These are phyloP conservation scores for Scutellaria barbata DNA, from an alignment of 257 asterid species.

Conservation along the genomic window DNA sequence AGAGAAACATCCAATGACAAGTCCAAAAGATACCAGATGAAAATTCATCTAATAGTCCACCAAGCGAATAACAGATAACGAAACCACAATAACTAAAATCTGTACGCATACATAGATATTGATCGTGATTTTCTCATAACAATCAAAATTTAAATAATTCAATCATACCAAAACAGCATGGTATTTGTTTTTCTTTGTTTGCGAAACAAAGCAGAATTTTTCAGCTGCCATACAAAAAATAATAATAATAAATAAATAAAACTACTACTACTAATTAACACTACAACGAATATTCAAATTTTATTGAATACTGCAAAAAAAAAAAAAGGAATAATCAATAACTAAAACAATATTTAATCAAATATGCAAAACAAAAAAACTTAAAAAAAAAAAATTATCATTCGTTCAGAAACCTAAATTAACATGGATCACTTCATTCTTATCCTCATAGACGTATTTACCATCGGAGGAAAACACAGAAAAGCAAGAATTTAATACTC, in stretches of 20 bases:
- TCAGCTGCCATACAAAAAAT: background rate
- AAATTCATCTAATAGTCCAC: background rate
- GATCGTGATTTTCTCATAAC: background rate
- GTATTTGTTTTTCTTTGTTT: background rate
- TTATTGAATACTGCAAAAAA: background rate
- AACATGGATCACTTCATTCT: background rate
- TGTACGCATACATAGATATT: too few relatives aligned
- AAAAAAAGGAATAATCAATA: background rate
- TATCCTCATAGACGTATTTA: background rate
- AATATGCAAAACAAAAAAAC: background rate
- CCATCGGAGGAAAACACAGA: background rate
- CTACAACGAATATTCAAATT: background rate
- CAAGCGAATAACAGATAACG: background rate
- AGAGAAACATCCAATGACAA: background rate
- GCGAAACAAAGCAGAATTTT: background rate
- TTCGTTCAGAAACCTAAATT: conserved; percentile 17
- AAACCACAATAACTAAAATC: conserved; percentile 1
- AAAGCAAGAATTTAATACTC: background rate
- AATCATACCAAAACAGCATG: background rate
- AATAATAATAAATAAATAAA: rapidly evolving
- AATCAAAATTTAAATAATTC: conserved; percentile 16
- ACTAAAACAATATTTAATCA: background rate
- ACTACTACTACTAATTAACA: background rate
- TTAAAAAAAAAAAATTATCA: background rate
- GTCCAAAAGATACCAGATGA: too few relatives aligned